phyloP scores from a whole-genome alignment of 2,329 filamentous ascomycete species.

The Alternaria triticina region DNA sequence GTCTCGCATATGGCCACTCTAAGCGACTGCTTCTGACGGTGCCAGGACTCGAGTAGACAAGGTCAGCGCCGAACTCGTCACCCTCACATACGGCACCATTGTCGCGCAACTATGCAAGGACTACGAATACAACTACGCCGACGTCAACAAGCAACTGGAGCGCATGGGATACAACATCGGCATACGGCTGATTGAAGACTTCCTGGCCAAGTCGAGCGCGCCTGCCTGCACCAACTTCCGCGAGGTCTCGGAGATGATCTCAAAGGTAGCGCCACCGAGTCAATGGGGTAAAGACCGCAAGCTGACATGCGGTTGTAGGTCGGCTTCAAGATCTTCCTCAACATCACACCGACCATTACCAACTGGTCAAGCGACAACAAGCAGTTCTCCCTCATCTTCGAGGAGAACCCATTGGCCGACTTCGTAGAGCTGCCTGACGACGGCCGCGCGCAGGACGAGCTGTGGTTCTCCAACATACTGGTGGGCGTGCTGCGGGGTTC shows the following conservation, averaged over 20 bases:
- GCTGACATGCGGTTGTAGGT: slow-evolving; percentile 62
- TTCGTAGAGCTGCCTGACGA: slow-evolving; percentile 98
- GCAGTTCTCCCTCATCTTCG: slow-evolving; percentile 93
- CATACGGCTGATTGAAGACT: slow-evolving; percentile 93
- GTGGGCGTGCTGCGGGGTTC: slow-evolving; percentile 91
- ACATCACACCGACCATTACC: slow-evolving; percentile 89
- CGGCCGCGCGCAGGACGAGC: slow-evolving; percentile 90
- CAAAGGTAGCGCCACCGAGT: slow-evolving; percentile 66
- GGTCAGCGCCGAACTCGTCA: slow-evolving; percentile 96
- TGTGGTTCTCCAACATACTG: slow-evolving; percentile 98
- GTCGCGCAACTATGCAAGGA: slow-evolving; percentile 96
- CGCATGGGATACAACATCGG: slow-evolving; percentile 99
- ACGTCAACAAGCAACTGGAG: slow-evolving; percentile 97
- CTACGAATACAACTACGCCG: slow-evolving; percentile 89
- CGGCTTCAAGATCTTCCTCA: slow-evolving; percentile 98
- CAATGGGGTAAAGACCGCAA: background rate
- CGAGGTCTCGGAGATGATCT: slow-evolving; percentile 96
- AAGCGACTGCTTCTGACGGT: slow-evolving; percentile 27
- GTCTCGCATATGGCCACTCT: slow-evolving; percentile 44
- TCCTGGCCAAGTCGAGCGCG: slow-evolving; percentile 91
- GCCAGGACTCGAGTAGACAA: slow-evolving; percentile 91
- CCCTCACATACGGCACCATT: slow-evolving; percentile 96
- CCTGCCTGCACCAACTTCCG: slow-evolving; percentile 90
- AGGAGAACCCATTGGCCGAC: slow-evolving; percentile 95
- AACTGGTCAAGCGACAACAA: slow-evolving; percentile 98